A percentile compares a stretch with the other conserved stretches of the same genome.
phyloP scores from a whole-genome alignment of 2,329 filamentous ascomycete genomes.

The Penicillium brevicompactum region DNA sequence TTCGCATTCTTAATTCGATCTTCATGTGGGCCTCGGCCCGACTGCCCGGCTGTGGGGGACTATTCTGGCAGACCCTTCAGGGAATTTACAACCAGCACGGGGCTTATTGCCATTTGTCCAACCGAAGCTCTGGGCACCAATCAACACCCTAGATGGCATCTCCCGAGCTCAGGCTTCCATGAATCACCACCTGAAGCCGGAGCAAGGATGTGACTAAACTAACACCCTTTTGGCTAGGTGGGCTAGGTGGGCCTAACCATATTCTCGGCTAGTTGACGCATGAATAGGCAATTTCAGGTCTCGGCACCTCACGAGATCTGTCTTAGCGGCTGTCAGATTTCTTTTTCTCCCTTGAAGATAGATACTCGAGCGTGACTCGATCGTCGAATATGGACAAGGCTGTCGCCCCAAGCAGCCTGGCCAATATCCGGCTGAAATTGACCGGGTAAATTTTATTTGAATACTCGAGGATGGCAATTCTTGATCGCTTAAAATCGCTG shows the following conservation, averaged over 20 bases:
- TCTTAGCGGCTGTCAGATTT: not conserved
- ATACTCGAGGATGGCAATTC: constrained; percentile 2
- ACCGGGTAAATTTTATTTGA: constrained; percentile 7
- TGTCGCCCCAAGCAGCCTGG: not conserved
- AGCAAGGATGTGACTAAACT: not conserved
- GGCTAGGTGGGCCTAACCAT: not conserved
- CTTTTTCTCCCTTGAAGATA: not conserved
- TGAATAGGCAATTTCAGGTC: not conserved
- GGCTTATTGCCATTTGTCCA: no score
- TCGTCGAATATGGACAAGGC: not conserved
- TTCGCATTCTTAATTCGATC: not conserved
- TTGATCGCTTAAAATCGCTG: constrained; percentile 9
- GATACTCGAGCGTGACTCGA: not conserved
- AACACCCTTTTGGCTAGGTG: not conserved
- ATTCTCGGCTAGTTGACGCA: not conserved
- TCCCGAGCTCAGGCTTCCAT: no score
- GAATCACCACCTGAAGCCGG: not conserved
- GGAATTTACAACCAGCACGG: not conserved
- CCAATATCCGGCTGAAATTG: not conserved
- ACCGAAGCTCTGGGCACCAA: not conserved
- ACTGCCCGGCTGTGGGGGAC: constrained; percentile 2
- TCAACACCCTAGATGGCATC: not conserved
- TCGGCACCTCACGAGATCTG: not conserved
- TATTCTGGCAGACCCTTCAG: not conserved
- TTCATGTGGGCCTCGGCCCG: constrained; percentile 11